Evolutionary conservation across 2,329 filamentous ascomycete genomes (phyloP), one percentile per base, ranked within the genome.

Genomic region (Alternaria brassicae): DNA sequence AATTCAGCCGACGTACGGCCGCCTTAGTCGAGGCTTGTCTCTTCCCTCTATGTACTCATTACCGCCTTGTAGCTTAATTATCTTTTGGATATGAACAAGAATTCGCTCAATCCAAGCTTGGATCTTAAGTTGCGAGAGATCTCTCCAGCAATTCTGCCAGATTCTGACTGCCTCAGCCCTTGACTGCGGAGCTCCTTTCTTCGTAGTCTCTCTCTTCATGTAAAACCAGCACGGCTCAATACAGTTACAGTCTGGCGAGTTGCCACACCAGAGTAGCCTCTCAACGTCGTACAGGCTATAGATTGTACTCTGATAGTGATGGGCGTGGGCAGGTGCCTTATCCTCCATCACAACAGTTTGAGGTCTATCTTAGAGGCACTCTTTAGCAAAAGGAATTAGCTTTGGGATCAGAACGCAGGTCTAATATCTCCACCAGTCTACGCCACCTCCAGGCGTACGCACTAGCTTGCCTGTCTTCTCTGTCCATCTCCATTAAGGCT

Each of bases 1-100:
- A 44, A 44, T 44, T 44, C 21, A 44, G 40, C 40, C 21, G 40
- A 44, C 23, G 17, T 44, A 25, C 17, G 19, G 21, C 40, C 40
- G 40, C 40, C 40, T 8, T 44, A 44, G 15, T 19, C 40, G 12
- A 44, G 15, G 40, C 40, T 19, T 44, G 17, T 44, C 40, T 44
- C 61, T 54, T n/a, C 59, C 59, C 39, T 64, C 63, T 17, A 56
- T 52, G 44, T 67, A 67, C 54, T 65, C 48, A 27, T 67, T 65
- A 17, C 59, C 56, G 21, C 59, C 56, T 17, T 62, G 17, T 19
- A 61, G 53, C 17, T 60, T 19, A 49, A 62, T 56, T 34, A 67
- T 67, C 59, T 62, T 51, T 23, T 60, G n/a, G 6, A 64, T 61
- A 30, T 67, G 34, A 12, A 56, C 28, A 53, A 52, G 56, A 30